Base-by-base conservation (phyloP, 192 early-diverging fungal species). In the Podila epicladia region DNA sequence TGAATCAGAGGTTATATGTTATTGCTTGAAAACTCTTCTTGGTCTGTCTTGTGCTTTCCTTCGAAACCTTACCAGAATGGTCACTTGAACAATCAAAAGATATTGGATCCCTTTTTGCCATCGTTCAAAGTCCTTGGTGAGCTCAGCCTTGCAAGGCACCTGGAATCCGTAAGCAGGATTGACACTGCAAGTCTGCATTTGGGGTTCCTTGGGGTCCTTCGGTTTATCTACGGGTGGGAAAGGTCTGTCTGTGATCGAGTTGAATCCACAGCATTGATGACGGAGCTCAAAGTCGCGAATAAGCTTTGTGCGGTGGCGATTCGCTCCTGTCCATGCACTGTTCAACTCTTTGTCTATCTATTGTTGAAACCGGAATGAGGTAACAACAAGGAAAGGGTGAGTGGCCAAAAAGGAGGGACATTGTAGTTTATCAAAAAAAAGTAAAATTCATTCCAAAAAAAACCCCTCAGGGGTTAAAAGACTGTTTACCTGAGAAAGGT, bases 201-300 rank as follows among this genome's bases (percentile, higher is more conserved):
- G 19, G n/a, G n/a, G 41, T 0, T 48, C 28, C 17, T 53, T 50
- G 38, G 38, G 38, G 1, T 41, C 35, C 35, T 37, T 37, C 4
- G 35, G 35, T 2, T 41, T 41, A 33, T 33, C 33, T 41, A 13
- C 1, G 3, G 31, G 60, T 13, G 70, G 70, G 26, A 72, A 64
- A 6, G 60, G 13, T 57, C 49, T 72, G 2, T 72, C 62, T 51
- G 8, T 24, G n/a, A 64, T 64, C 9, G 17, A 5, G 20, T 51
- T 22, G 57, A 33, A 73, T 50, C 71, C 71, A 58, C 71, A 73
- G 45, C 71, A 73, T 0, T 60, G 71, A 49, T 73, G 64, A 22
- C 62, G 71, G 19, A 64, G 71, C 71, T 73, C 55, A 73, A 73
- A 73, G 57, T 73, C 38, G 63, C 55, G 57, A 33, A 73, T 59